Conservation (phyloP, 352 stramenopile genomes). For the Phytophthora pistaciae region DNA sequence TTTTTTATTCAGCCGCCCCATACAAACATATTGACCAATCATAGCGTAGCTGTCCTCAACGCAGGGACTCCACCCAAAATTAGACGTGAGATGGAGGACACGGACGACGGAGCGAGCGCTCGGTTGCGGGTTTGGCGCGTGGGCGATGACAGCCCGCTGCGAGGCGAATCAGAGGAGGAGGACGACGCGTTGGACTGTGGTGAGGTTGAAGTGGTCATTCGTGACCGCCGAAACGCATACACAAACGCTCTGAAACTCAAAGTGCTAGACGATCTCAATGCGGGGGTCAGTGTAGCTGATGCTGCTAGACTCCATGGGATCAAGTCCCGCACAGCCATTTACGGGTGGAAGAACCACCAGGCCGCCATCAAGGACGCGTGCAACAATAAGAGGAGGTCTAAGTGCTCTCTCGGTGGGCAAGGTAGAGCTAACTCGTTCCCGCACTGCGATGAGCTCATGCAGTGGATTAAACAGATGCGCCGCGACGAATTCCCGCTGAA, state of each 20-base stretch:
- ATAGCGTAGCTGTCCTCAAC: neutral
- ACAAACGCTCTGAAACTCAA: neutral
- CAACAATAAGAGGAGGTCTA: too few species aligned
- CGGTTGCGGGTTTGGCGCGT: neutral
- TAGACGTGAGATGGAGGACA: conserved; percentile 1
- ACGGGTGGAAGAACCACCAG: too few species aligned
- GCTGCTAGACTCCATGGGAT: too few species aligned
- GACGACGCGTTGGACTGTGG: neutral
- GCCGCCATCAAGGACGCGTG: too few species aligned
- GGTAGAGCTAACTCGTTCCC: too few species aligned
- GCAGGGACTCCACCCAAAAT: neutral
- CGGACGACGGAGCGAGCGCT: neutral
- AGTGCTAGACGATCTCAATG: too few species aligned
- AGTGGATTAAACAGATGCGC: too few species aligned
- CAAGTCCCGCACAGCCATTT: too few species aligned
- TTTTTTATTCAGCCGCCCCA: neutral
- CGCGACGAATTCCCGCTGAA: too few species aligned
- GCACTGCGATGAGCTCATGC: too few species aligned
- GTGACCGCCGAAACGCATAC: neutral
- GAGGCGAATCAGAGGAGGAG: neutral
- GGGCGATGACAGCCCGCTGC: neutral
- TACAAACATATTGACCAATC: conserved; percentile 9
- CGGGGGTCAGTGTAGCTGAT: too few species aligned
- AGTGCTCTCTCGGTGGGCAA: too few species aligned
- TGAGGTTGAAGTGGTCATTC: neutral